phyloP scores from a whole-genome alignment of 805 yeast species.

The Wickerhamiella dianesei region DNA sequence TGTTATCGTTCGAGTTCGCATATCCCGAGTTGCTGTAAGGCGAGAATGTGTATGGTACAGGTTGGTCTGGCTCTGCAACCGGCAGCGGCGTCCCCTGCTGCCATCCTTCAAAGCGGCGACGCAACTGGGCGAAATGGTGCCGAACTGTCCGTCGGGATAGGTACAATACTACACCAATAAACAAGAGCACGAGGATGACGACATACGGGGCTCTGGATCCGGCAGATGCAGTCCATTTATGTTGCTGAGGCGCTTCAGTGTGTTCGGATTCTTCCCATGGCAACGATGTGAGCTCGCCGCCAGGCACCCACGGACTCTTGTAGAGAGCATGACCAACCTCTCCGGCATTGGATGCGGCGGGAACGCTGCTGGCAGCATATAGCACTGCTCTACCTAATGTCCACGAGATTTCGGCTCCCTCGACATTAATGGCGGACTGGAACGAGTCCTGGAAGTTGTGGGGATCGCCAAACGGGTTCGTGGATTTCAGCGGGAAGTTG shows the following conservation, averaged over 20 bases:
- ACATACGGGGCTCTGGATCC: not conserved
- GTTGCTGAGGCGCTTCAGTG: too few relatives aligned
- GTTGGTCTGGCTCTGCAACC: not conserved
- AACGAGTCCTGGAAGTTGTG: slow-evolving; percentile 40
- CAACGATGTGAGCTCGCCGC: slow-evolving; percentile 16
- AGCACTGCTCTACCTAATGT: slow-evolving; percentile 78
- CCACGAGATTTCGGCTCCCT: slow-evolving; percentile 89
- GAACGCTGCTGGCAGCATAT: slow-evolving; percentile 63
- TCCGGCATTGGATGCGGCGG: slow-evolving; percentile 2
- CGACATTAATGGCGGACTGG: slow-evolving; percentile 65
- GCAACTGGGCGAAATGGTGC: not conserved
- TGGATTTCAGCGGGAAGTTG: slow-evolving; percentile 44
- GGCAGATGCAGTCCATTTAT: not conserved
- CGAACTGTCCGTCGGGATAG: not conserved
- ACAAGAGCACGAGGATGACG: not conserved
- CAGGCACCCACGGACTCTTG: slow-evolving; percentile 13
- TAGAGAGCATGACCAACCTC: slow-evolving; percentile 18
- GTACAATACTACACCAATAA: not conserved
- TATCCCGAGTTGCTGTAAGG: not conserved
- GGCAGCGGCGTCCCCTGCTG: not conserved
- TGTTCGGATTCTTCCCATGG: not conserved
- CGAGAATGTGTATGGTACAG: not conserved
- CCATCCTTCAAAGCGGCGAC: not conserved
- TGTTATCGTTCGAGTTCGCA: not conserved
- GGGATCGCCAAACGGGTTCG: slow-evolving; percentile 22